These are phyloP conservation scores for Rachicladosporium sp. DNA, from an alignment of 2,329 filamentous ascomycete species.

Conservation along the genomic window DNA sequence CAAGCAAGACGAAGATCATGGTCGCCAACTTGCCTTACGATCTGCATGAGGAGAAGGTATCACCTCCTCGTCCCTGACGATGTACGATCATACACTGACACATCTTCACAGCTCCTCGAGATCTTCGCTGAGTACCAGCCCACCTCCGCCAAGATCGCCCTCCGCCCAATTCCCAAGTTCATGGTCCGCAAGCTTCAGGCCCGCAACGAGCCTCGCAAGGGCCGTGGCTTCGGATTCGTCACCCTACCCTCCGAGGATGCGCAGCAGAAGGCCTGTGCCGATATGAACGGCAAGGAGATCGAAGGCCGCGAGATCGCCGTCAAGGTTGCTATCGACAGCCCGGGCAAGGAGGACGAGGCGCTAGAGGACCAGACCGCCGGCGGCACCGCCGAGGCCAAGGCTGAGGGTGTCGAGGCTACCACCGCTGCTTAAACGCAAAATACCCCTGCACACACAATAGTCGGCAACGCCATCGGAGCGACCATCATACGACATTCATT, in stretches of 20 bases:
- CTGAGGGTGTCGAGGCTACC: slow-evolving; percentile 19
- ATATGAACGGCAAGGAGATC: slow-evolving; percentile 99
- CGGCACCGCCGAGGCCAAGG: slow-evolving; percentile 21
- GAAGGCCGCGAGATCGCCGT: slow-evolving; percentile 98
- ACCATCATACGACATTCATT: not conserved
- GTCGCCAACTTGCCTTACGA: slow-evolving; percentile 98
- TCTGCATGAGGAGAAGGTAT: slow-evolving; percentile 90
- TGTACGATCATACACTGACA: slow-evolving; percentile 15
- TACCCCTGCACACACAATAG: no score
- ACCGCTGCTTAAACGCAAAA: slow-evolving; percentile 8
- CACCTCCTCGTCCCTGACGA: slow-evolving; percentile 15
- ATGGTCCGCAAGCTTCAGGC: slow-evolving; percentile 99
- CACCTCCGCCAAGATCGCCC: slow-evolving; percentile 92
- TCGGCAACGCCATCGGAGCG: not conserved
- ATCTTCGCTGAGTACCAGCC: slow-evolving; percentile 89
- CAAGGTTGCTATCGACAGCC: slow-evolving; percentile 99
- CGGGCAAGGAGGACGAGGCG: slow-evolving; percentile 89
- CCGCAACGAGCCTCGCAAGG: slow-evolving; percentile 95
- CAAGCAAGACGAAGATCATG: slow-evolving; percentile 99
- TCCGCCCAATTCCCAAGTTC: slow-evolving; percentile 95
- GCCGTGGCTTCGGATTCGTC: slow-evolving; percentile 96
- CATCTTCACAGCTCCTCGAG: slow-evolving; percentile 66
- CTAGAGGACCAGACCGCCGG: slow-evolving; percentile 37
- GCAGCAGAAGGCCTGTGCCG: slow-evolving; percentile 89
- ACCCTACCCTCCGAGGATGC: slow-evolving; percentile 89